Evolutionary conservation across 768 basidiomycete genomes (phyloP).

Genomic region (Udeniomyces megalosporus): DNA sequence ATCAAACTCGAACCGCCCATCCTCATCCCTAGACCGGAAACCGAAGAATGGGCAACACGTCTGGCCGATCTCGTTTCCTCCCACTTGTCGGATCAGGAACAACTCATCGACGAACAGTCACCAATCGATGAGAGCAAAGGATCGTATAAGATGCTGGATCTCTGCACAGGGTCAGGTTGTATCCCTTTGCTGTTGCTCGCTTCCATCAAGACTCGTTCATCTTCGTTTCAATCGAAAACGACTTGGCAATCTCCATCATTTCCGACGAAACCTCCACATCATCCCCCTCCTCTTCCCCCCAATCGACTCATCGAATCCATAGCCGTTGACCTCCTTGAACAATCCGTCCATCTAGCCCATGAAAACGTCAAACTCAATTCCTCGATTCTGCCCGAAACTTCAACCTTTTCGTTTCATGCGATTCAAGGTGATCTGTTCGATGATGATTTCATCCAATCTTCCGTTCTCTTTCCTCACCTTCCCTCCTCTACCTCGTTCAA

Average conservation of each 20-base stretch:
- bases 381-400: not conserved
- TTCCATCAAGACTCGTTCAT: not conserved
- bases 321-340: slow-evolving; percentile 51
- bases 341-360: slow-evolving; percentile 39
- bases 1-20: slow-evolving; percentile 59
- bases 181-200: slow-evolving; percentile 72
- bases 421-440: not conserved
- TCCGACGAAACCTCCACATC: too few relatives aligned
- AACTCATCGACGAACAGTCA: not conserved
- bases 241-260: too few relatives aligned
- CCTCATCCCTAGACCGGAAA: slow-evolving; percentile 90
- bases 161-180: slow-evolving; percentile 86
- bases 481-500: too few relatives aligned
- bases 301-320: slow-evolving; percentile 29
- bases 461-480: not conserved
- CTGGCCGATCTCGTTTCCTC: slow-evolving; percentile 35
- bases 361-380: slow-evolving; percentile 33
- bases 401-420: not conserved
- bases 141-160: slow-evolving; percentile 51
- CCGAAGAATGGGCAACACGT: slow-evolving; percentile 60
- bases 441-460: not conserved
- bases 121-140: not conserved
- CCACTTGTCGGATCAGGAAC: slow-evolving; percentile 16
- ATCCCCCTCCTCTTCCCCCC: too few relatives aligned
- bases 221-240: slow-evolving; percentile 14